Evolutionary conservation across 2,329 filamentous ascomycete species (phyloP), one percentile per base, ranked within the genome.

Genomic region (Colletotrichum sp.): DNA sequence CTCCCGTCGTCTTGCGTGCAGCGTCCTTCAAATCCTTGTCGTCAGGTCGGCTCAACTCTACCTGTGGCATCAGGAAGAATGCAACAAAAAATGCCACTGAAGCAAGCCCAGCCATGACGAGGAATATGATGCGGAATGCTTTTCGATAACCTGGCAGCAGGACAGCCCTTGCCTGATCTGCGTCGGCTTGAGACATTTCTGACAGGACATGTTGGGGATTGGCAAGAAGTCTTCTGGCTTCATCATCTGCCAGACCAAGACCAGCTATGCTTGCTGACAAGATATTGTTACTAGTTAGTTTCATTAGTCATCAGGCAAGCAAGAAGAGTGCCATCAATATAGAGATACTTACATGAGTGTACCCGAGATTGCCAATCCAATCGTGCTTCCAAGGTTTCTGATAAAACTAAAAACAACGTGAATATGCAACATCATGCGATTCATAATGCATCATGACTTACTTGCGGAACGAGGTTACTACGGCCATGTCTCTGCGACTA

Each of bases 401-500:
- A 86, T 83, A 44, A 87, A 87, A 59, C 85, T 86, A 44, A 16
- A 10, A 32, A 24, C 32, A 7, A 15, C 15, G 4, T 48, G 24
- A 9, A 12, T 13, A 48, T 4, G 15, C 15, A 66, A 6, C 3
- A 52, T 13, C 12, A 52, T 52, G 6, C n/a, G 44, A 3, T 5
- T 16, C 2, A 13, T 8, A 2, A 12, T 3, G 1, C 3, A 24
- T 28, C 2, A 12, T 15, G 7, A 79, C 84, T 78, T 78, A 86
- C 85, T 87, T 87, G 69, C 85, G 80, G 63, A 86, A 87, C 6
- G 85, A 86, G n/a, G 85, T 87, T 6, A 86, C 85, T 48, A 86
- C 82, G 4, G 85, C 85, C 85, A 87, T 87, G 39, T 87, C 85
- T 4, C 82, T 80, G 57, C 85, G 80, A 86, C 91, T 88, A 79